Evolutionary conservation across 129 eudicot genomes (phyloP).

Genomic region (Scalesia atractyloides): DNA sequence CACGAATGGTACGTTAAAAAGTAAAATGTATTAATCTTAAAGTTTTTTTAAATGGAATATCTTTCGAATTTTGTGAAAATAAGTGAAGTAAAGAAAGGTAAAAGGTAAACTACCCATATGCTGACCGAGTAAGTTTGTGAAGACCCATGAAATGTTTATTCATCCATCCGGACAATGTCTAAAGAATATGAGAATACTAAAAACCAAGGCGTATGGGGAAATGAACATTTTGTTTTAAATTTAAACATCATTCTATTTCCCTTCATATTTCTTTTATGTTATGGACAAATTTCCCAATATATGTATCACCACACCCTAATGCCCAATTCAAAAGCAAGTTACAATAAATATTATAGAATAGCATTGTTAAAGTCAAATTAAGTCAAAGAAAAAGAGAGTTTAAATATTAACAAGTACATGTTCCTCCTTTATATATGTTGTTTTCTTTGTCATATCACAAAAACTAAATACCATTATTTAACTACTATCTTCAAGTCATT

Average conservation of each 20-base stretch:
- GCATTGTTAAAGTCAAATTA: no score
- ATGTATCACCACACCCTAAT: conserved; percentile 19
- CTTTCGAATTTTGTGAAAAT: conserved; percentile 30
- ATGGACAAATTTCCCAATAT: conserved; percentile 13
- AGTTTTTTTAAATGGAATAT: background rate
- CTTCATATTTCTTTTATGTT: conserved; percentile 1
- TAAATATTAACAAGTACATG: no score
- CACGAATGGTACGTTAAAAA: background rate
- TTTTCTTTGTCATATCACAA: no score
- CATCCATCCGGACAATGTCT: conserved; percentile 27
- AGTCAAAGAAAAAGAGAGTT: no score
- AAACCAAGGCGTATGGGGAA: conserved; percentile 45
- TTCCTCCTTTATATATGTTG: no score
- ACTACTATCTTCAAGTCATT: no score
- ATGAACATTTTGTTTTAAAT: conserved; percentile 15
- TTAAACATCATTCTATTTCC: background rate
- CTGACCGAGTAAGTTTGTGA: conserved; percentile 38
- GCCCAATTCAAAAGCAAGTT: conserved; percentile 1
- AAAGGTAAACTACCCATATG: conserved; percentile 18
- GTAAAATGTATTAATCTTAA: conserved; percentile 4
- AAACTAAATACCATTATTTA: no score
- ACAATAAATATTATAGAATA: background rate
- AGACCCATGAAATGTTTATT: conserved; percentile 41
- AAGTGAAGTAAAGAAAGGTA: conserved; percentile 32
- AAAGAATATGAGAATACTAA: conserved; percentile 34